Evolutionary conservation across 1,139 yeast genomes (phyloP).

Genomic region (Casaregolazyma lundiana): DNA sequence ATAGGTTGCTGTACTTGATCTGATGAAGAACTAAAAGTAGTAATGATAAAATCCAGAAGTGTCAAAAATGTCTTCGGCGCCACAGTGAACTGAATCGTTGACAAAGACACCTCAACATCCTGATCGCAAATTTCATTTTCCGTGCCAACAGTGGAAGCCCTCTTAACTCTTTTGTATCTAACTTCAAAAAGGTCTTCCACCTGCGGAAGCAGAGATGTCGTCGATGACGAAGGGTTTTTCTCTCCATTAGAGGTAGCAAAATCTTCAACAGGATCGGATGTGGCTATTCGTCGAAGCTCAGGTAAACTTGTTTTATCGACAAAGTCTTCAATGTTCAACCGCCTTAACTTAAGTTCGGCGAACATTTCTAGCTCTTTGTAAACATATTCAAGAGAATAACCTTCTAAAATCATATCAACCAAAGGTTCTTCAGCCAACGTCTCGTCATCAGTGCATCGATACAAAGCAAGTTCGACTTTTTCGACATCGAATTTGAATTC

Average conservation of each 20-base stretch:
- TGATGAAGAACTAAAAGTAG: slow-evolving; percentile 78
- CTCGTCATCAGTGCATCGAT: slow-evolving; percentile 60
- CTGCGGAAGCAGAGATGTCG: slow-evolving; percentile 12
- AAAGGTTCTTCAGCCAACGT: slow-evolving; percentile 63
- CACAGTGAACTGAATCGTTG: slow-evolving; percentile 72
- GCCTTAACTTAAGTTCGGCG: slow-evolving; percentile 59
- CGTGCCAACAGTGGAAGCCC: slow-evolving; percentile 13
- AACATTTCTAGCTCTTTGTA: slow-evolving; percentile 60
- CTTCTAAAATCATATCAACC: slow-evolving; percentile 68
- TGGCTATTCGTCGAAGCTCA: slow-evolving; percentile 64
- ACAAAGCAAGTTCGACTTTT: slow-evolving; percentile 55
- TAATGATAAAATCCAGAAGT: slow-evolving; percentile 71
- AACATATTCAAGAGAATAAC: slow-evolving; percentile 55
- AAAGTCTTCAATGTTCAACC: slow-evolving; percentile 68
- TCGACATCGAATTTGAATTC: slow-evolving; percentile 71
- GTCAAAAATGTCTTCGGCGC: slow-evolving; percentile 77
- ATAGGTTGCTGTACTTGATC: slow-evolving; percentile 15
- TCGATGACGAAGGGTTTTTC: not conserved
- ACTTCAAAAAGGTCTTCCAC: slow-evolving; percentile 54
- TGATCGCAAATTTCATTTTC: slow-evolving; percentile 66
- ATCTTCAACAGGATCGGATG: slow-evolving; percentile 42
- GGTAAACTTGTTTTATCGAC: slow-evolving; percentile 59
- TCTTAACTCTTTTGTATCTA: slow-evolving; percentile 43
- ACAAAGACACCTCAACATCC: slow-evolving; percentile 65
- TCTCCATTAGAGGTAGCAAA: slow-evolving; percentile 12